Percentiles rank a stretch among this genome's conserved stretches.
Conservation (phyloP, 805 yeast genomes). For the Monosporozyma unispora region DNA sequence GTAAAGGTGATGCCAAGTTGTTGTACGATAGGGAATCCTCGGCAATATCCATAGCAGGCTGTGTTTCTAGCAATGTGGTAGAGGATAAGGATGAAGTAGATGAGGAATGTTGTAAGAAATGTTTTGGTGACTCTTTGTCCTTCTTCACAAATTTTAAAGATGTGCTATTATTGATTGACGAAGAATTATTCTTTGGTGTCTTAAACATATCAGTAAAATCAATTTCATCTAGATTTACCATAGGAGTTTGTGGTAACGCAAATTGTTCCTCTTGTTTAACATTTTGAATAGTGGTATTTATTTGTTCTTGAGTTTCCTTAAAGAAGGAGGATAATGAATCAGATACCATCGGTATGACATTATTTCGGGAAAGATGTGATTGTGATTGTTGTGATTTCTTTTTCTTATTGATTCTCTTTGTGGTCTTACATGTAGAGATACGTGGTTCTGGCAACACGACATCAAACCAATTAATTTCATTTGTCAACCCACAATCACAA, state of each 20-base stretch:
- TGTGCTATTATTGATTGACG: neutral
- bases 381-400: neutral
- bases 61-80: neutral
- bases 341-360: neutral
- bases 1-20: neutral
- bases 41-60: neutral
- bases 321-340: neutral
- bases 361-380: neutral
- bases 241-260: neutral
- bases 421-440: conserved; percentile 4
- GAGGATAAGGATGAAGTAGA: neutral
- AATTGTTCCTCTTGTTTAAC: neutral
- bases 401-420: conserved; percentile 5
- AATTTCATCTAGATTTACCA: conserved; percentile 21
- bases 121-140: neutral
- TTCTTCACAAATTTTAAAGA: neutral
- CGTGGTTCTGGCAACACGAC: conserved; percentile 23
- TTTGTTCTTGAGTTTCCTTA: neutral
- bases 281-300: neutral
- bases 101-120: neutral
- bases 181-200: conserved; percentile 2
- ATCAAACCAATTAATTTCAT: conserved; percentile 26
- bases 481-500: conserved; percentile 31
- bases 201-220: conserved; percentile 29
- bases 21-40: neutral